Percentiles rank a stretch among this genome's conserved stretches.
Evolutionary conservation across 257 asterid species (phyloP).

Genomic region (Solanum microdontum): DNA sequence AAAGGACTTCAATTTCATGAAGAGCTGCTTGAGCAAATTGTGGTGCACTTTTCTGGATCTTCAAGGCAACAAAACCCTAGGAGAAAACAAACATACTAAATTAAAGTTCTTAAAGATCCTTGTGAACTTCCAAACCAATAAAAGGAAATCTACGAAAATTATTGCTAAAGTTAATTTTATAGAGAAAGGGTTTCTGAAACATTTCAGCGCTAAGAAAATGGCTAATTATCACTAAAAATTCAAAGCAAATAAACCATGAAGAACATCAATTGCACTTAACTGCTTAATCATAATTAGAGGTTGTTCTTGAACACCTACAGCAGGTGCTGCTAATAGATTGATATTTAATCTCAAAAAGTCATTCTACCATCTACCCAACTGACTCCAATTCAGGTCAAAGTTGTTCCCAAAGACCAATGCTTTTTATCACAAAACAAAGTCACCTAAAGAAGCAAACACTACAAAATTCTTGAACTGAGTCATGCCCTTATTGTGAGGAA

Average conservation of each 20-base stretch:
- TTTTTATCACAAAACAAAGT: not conserved
- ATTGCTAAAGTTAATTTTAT: not conserved
- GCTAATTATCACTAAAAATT: not conserved
- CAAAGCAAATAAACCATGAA: not conserved
- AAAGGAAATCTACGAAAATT: not conserved
- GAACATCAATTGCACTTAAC: not conserved
- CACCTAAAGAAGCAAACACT: not conserved
- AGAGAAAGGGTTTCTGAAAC: not conserved
- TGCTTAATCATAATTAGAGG: not conserved
- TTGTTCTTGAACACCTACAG: not conserved
- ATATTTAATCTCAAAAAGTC: not conserved
- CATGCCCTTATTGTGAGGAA: not conserved
- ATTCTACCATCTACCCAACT: not conserved
- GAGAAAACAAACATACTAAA: not conserved
- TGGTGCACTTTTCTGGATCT: conserved; percentile 95
- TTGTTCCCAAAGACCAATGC: not conserved
- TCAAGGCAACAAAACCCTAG: conserved; percentile 83
- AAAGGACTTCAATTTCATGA: conserved; percentile 81
- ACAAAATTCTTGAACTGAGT: not conserved
- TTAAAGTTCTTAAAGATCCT: not conserved
- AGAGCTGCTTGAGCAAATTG: conserved; percentile 94
- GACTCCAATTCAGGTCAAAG: not conserved
- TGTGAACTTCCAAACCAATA: not conserved
- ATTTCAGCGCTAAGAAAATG: not conserved
- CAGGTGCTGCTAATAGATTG: not conserved